A percentile compares a stretch with the other conserved stretches of the same genome.
Evolutionary conservation across 371 early-diverging fungal species (phyloP).

Genomic region (Rhizopus microsporus): DNA sequence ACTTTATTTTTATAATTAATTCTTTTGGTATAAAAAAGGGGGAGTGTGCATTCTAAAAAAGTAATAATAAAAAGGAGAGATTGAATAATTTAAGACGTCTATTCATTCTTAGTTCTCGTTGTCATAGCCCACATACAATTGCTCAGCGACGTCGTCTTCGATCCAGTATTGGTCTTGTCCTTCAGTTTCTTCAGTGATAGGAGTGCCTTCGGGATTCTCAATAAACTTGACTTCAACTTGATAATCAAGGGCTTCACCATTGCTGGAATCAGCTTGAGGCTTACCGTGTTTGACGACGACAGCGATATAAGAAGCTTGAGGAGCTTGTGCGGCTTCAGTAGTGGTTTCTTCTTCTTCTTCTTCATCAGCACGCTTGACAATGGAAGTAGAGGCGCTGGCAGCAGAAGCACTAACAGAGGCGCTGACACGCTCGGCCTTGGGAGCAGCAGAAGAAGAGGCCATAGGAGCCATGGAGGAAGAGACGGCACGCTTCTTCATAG

Average conservation of each 20-base stretch:
- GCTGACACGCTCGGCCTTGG: background rate
- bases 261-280: background rate
- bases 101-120: constrained; percentile 7
- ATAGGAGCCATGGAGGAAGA: background rate
- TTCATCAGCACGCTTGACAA: constrained; percentile 5
- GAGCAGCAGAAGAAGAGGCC: constrained; percentile 4
- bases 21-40: background rate
- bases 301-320: constrained; percentile 3
- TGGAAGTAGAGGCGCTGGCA: background rate
- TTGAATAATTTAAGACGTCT: background rate
- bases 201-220: background rate
- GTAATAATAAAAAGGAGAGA: background rate
- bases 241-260: background rate
- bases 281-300: background rate
- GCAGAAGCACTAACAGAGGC: background rate
- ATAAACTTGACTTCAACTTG: background rate
- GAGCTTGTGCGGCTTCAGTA: background rate
- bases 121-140: constrained; percentile 11
- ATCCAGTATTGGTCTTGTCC: constrained; percentile 9
- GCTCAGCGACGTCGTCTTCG: constrained; percentile 14
- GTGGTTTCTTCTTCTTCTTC: background rate
- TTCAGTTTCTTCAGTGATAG: background rate
- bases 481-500: constrained; percentile 5
- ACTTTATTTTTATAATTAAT: background rate
- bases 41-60: background rate